phyloP scores from a whole-genome alignment of 176 grass and related monocot species.

The Aegilops sharonensis region DNA sequence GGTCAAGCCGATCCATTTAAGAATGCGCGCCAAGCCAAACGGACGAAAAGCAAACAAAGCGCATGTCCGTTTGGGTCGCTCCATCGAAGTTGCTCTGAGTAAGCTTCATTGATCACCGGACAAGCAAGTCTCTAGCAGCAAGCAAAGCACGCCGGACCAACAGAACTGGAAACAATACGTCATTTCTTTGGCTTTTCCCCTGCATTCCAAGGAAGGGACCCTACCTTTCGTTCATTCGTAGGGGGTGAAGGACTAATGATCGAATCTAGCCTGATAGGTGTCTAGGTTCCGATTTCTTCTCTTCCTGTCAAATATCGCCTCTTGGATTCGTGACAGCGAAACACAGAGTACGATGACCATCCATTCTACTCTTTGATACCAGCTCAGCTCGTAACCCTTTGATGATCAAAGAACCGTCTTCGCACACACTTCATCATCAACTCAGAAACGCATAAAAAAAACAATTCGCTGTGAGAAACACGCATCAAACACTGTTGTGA shows the following conservation, averaged over 20 bases:
- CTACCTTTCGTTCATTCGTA: not conserved
- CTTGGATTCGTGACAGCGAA: constrained; percentile 17
- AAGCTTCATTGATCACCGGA: not conserved
- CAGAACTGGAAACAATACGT: not conserved
- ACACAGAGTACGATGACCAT: not conserved
- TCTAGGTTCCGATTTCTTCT: constrained; percentile 14
- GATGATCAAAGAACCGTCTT: not conserved
- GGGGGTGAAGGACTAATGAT: not conserved
- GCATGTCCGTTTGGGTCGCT: too few species aligned
- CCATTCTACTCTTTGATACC: too few species aligned
- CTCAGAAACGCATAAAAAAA: not conserved
- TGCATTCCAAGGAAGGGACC: not conserved
- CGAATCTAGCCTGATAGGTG: not conserved
- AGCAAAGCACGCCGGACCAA: not conserved
- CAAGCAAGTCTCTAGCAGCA: not conserved
- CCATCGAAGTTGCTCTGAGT: too few species aligned
- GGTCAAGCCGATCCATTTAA: too few species aligned
- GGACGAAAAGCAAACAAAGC: too few species aligned
- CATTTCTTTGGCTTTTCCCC: not conserved
- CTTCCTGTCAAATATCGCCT: not conserved
- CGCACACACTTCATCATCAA: not conserved
- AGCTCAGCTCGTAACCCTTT: not conserved
- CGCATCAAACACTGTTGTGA: not conserved
- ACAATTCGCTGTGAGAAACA: not conserved
- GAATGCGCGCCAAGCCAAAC: too few species aligned